Conservation (phyloP, 495 filamentous ascomycete species). For the Tetracladium setigerum region DNA sequence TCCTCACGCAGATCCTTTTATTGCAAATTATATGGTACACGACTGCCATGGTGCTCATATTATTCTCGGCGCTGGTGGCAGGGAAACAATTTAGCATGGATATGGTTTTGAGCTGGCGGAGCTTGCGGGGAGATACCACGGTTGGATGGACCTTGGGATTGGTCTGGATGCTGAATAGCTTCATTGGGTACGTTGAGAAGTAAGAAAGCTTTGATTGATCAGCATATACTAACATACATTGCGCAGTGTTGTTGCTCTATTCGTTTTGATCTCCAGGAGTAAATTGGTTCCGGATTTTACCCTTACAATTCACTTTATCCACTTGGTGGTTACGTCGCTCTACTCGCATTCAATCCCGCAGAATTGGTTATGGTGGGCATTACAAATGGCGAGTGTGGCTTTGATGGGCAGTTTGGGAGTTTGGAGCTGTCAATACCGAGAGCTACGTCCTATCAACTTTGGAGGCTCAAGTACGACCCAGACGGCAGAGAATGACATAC, state of each 20-base stretch:
- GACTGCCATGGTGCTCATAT: conserved; percentile 62
- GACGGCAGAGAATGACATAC: conserved; percentile 22
- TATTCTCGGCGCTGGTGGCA: conserved; percentile 83
- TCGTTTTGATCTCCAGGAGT: conserved; percentile 72
- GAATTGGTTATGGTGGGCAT: conserved; percentile 79
- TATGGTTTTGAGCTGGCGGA: conserved; percentile 71
- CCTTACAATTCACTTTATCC: conserved; percentile 78
- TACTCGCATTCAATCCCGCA: conserved; percentile 69
- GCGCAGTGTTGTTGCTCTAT: conserved; percentile 63
- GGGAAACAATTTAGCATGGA: conserved; percentile 63
- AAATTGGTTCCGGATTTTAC: conserved; percentile 94
- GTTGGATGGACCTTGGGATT: conserved; percentile 87
- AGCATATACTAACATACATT: conserved; percentile 14
- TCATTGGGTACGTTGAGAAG: conserved; percentile 56
- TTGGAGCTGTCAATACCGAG: conserved; percentile 86
- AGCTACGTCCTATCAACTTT: conserved; percentile 83
- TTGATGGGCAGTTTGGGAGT: conserved; percentile 70
- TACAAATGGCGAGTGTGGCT: conserved; percentile 60
- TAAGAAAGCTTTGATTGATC: conserved; percentile 4
- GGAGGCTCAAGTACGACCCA: conserved; percentile 46
- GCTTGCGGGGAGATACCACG: conserved; percentile 82
- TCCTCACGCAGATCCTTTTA: conserved; percentile 76
- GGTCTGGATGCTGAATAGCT: conserved; percentile 74
- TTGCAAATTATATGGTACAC: conserved; percentile 84
- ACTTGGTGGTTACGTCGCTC: conserved; percentile 67